Evolutionary conservation across 2,329 filamentous ascomycete genomes (phyloP).

Genomic region (Arthrocladium fulminans): DNA sequence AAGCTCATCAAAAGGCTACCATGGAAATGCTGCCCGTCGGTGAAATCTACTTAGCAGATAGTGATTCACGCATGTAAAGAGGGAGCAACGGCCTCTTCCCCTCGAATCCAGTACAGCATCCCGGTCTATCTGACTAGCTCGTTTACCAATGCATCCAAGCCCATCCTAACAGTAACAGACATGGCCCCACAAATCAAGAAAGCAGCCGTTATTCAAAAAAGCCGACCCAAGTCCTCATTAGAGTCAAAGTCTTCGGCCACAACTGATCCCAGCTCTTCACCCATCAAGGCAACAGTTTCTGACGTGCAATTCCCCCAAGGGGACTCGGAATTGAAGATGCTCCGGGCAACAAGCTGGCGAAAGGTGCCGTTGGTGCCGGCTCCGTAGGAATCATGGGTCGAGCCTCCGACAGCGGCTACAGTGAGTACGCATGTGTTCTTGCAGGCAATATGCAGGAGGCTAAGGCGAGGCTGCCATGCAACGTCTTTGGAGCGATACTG

Average conservation of each 20-base stretch:
- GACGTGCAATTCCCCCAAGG: slow-evolving; percentile 36
- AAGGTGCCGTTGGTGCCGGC: slow-evolving; percentile 38
- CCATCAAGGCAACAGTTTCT: slow-evolving; percentile 36
- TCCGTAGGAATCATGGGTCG: slow-evolving; percentile 44
- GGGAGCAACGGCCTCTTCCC: too few species aligned
- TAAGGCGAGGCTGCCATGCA: slow-evolving; percentile 32
- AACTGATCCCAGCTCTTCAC: slow-evolving; percentile 42
- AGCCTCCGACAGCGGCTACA: slow-evolving; percentile 42
- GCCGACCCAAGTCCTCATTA: slow-evolving; percentile 35
- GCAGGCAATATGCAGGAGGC: slow-evolving; percentile 31
- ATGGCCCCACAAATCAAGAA: slow-evolving; percentile 32
- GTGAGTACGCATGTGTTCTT: slow-evolving; percentile 41
- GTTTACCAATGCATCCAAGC: background rate
- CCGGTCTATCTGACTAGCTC: background rate
- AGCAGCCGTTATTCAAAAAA: slow-evolving; percentile 34
- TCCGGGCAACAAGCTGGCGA: slow-evolving; percentile 27
- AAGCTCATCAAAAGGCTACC: too few species aligned
- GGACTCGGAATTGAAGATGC: slow-evolving; percentile 33
- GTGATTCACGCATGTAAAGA: too few species aligned
- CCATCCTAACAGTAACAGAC: background rate
- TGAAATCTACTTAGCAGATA: too few species aligned
- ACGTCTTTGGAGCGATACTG: slow-evolving; percentile 38
- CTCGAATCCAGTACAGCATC: background rate
- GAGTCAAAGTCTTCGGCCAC: slow-evolving; percentile 38
- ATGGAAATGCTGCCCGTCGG: too few species aligned